Evolutionary conservation across 345 rosid species (phyloP), one percentile per base, ranked within the genome.

Genomic region (Euphorbia peplus): DNA sequence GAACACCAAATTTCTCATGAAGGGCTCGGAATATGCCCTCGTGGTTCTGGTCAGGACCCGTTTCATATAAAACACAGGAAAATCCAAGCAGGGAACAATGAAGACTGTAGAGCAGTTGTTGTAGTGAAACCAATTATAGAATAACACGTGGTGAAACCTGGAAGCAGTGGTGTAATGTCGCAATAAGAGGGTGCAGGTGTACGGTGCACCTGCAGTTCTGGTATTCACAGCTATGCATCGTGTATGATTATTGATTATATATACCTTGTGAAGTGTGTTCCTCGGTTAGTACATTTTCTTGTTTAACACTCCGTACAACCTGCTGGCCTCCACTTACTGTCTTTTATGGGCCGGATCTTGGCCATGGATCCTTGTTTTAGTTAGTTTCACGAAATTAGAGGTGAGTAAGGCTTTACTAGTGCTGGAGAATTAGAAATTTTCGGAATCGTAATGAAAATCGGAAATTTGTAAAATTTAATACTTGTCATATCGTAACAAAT

Each of bases 231-330:
- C 63, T 7, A 42, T 42, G 47, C 47, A 42, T 6, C 12, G 39
- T 66, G 28, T 37, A 32, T 18, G 1, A n/a, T n/a, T n/a, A n/a
- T n/a, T n/a, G n/a, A n/a, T 50, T 69, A 57, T 32, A 35, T 65
- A 30, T 37, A 16, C 70, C 18, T 73, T 51, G 78, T 70, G 69
- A 75, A 75, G 12, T 67, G 80, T 72, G 74, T 68, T 64, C 73
- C 70, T 68, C 76, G 78, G 60, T 28, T 29, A 62, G 54, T 18
- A 61, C 77, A 57, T 1, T 26, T 35, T 25, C 9, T 8, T 39
- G 4, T 5, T 32, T 54, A 2, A 35, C 69, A 39, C 68, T 37
- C 78, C 82, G 71, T 70, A 73, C 80, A 29, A 46, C 0, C 32
- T 42, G 78, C 78, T 77, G 80, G 73, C 67, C 11, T 58, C 75